These are phyloP conservation scores for Ascochyta clinopodiicola DNA, from an alignment of 2,329 filamentous ascomycete genomes.

Conservation along the genomic window DNA sequence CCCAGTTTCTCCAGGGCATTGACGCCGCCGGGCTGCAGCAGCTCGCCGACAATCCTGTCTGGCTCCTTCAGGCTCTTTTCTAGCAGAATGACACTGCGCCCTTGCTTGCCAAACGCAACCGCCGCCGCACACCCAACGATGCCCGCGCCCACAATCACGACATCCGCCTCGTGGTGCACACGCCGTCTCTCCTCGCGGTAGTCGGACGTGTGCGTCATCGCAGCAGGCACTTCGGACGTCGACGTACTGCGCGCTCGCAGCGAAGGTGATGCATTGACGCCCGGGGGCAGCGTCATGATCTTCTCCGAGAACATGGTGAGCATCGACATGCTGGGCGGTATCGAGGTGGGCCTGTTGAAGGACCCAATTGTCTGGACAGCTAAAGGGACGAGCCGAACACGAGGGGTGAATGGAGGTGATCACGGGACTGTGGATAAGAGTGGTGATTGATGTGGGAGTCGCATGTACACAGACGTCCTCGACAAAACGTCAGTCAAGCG, in stretches of 20 bases:
- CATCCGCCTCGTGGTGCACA: slow-evolving; percentile 71
- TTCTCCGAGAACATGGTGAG: slow-evolving; percentile 37
- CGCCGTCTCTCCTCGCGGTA: slow-evolving; percentile 55
- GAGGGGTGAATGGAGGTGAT: neutral
- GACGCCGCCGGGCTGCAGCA: slow-evolving; percentile 91
- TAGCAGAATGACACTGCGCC: slow-evolving; percentile 86
- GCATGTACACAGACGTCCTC: neutral
- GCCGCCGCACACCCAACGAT: slow-evolving; percentile 88
- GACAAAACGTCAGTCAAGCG: neutral
- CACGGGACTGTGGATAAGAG: neutral
- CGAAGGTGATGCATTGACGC: slow-evolving; percentile 22
- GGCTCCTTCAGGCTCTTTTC: slow-evolving; percentile 91
- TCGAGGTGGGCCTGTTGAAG: slow-evolving; percentile 21
- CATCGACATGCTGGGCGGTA: slow-evolving; percentile 23
- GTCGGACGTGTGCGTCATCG: slow-evolving; percentile 28
- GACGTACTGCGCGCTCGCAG: slow-evolving; percentile 23
- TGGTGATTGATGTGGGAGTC: neutral
- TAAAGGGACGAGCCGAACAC: neutral
- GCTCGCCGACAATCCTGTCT: slow-evolving; percentile 92
- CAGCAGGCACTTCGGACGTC: slow-evolving; percentile 18
- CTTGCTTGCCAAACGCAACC: slow-evolving; percentile 83
- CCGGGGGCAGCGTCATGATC: slow-evolving; percentile 32
- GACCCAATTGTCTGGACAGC: slow-evolving; percentile 3
- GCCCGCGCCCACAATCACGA: slow-evolving; percentile 91
- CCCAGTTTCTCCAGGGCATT: slow-evolving; percentile 81